These are phyloP conservation scores for Entomophthora muscae DNA, from an alignment of 371 early-diverging fungal genomes.

Conservation along the genomic window DNA sequence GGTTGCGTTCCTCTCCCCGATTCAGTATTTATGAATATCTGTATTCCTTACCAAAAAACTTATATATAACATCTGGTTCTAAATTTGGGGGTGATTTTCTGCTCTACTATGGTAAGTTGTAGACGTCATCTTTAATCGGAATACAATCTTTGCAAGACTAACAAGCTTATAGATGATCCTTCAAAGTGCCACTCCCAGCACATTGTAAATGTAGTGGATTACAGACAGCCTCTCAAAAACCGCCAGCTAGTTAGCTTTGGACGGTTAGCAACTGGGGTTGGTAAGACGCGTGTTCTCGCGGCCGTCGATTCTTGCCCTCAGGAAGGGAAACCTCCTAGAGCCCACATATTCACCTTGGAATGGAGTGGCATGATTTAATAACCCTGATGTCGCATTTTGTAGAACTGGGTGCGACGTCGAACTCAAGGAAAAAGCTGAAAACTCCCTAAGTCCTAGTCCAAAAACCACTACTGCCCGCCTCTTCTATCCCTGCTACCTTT, in stretches of 20 bases:
- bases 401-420: no score
- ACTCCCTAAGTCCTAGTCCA: no score
- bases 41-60: background rate
- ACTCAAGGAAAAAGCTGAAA: no score
- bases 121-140: no score
- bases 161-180: background rate
- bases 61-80: background rate
- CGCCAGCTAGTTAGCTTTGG: background rate
- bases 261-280: background rate
- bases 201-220: background rate
- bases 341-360: background rate
- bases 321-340: background rate
- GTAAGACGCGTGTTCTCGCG: background rate
- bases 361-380: slow-evolving; percentile 3
- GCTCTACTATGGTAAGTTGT: slow-evolving; percentile 2
- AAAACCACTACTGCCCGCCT: no score
- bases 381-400: no score
- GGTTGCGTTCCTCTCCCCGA: background rate
- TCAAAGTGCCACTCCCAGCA: slow-evolving; percentile 1
- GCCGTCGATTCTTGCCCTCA: background rate
- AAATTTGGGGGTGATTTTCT: slow-evolving; percentile 2
- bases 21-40: background rate
- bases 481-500: no score
- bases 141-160: no score
- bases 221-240: background rate